phyloP scores from a whole-genome alignment of 345 rosid genomes.

The Citrus trifoliata region DNA sequence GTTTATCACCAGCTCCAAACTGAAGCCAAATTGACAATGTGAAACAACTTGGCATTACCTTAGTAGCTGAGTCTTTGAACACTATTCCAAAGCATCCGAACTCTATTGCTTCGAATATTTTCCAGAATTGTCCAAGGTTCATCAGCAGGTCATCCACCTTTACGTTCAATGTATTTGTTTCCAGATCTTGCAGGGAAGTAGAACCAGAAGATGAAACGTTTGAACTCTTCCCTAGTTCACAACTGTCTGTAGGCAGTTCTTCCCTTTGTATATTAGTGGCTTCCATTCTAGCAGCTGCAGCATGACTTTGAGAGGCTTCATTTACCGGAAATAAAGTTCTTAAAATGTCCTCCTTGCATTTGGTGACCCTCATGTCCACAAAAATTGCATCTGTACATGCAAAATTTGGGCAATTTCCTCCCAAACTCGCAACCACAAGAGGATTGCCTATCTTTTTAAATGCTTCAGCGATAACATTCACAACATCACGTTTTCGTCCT shows the following conservation, averaged over 20 bases:
- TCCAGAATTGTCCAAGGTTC: constrained; percentile 9
- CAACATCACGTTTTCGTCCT: background rate
- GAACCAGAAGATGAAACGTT: background rate
- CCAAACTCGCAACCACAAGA: constrained; percentile 24
- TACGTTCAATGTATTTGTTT: background rate
- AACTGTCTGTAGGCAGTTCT: background rate
- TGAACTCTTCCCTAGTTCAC: constrained; percentile 8
- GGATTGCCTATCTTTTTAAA: constrained; percentile 27
- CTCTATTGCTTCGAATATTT: constrained; percentile 5
- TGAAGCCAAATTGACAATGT: background rate
- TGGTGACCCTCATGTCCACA: constrained; percentile 29
- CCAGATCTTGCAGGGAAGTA: background rate
- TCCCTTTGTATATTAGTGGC: background rate
- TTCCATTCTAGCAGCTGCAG: background rate
- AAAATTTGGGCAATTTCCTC: background rate
- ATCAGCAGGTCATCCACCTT: background rate
- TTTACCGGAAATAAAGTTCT: constrained; percentile 17
- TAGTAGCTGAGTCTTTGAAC: background rate
- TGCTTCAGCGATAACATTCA: constrained; percentile 25
- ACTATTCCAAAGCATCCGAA: background rate
- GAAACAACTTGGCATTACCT: constrained; percentile 9
- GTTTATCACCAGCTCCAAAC: background rate
- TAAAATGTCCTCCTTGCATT: constrained; percentile 26
- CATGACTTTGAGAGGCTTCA: constrained; percentile 1
- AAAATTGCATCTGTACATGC: constrained; percentile 17